Evolutionary conservation across 163 green algal species (phyloP).

Genomic region (Trebouxia gelatinosa): DNA sequence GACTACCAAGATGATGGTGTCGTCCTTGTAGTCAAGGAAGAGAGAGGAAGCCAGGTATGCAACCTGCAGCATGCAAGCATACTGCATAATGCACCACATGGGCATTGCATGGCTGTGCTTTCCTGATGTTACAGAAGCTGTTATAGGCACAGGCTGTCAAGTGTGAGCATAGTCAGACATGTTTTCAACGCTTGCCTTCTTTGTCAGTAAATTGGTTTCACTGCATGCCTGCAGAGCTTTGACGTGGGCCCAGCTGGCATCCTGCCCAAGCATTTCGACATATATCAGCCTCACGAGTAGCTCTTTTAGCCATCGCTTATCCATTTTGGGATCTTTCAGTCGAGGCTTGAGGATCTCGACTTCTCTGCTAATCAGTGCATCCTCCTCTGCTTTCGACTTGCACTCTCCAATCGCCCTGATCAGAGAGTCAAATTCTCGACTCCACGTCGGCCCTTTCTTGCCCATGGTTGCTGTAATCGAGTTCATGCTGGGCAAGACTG

Average conservation of each 20-base stretch:
- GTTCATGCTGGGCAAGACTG: constrained; percentile 33
- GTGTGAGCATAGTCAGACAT: too few relatives aligned
- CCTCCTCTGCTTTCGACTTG: constrained; percentile 92
- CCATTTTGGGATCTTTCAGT: constrained; percentile 73
- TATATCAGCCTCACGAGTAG: constrained; percentile 90
- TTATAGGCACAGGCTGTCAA: too few relatives aligned
- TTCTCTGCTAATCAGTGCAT: constrained; percentile 83
- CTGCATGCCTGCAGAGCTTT: constrained; percentile 85
- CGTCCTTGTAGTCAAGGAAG: constrained; percentile 87
- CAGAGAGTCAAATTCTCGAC: constrained; percentile 76
- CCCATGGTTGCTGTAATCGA: constrained; percentile 27
- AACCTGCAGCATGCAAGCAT: constrained; percentile 51
- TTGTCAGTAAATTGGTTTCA: constrained; percentile 76
- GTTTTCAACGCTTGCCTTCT: too few relatives aligned
- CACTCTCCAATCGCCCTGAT: constrained; percentile 92
- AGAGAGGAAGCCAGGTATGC: constrained; percentile 91
- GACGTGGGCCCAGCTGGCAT: constrained; percentile 90
- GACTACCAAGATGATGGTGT: constrained; percentile 93
- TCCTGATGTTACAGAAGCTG: not conserved
- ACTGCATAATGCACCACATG: not conserved
- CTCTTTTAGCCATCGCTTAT: constrained; percentile 79
- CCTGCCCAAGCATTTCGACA: constrained; percentile 97
- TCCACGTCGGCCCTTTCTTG: constrained; percentile 39
- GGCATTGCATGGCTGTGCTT: not conserved
- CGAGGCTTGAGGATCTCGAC: constrained; percentile 64